Conservation (phyloP, 73 alveolate species). For the Paramecium sexaurelia region DNA sequence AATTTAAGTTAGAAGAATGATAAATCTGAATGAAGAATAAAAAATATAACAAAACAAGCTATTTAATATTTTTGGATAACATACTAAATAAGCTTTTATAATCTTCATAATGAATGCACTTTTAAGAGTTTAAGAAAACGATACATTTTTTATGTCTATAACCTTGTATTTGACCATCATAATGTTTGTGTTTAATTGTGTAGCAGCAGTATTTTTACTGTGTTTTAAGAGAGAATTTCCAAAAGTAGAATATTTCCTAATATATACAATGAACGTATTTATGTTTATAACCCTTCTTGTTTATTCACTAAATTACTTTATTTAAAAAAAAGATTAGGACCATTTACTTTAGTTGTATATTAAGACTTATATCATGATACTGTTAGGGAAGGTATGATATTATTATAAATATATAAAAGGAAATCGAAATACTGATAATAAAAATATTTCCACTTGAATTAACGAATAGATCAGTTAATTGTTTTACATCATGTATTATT, state of each 20-base stretch:
- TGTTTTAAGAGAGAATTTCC: conserved; percentile 47
- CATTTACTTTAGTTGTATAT: neutral
- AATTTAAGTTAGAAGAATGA: neutral
- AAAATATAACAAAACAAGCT: neutral
- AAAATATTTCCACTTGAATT: neutral
- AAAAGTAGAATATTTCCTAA: conserved; percentile 3
- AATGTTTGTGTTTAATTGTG: neutral
- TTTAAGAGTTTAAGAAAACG: conserved; percentile 4
- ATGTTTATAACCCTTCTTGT: conserved; percentile 3
- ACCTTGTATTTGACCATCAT: conserved; percentile 6
- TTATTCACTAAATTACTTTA: conserved; percentile 13
- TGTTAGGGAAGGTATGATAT: neutral
- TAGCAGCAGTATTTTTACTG: conserved; percentile 14
- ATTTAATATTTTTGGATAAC: neutral
- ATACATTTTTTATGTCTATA: neutral
- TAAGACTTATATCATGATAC: neutral
- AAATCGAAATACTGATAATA: conserved; percentile 13
- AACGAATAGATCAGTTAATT: conserved; percentile 43
- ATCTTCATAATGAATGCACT: neutral
- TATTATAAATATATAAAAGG: neutral
- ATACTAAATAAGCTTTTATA: neutral
- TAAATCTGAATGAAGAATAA: conserved; percentile 8
- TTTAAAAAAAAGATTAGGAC: neutral
- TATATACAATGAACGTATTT: conserved; percentile 27
- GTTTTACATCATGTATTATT: neutral